These are phyloP conservation scores for Panellus pusillus DNA, from an alignment of 768 basidiomycete genomes.

Conservation along the genomic window DNA sequence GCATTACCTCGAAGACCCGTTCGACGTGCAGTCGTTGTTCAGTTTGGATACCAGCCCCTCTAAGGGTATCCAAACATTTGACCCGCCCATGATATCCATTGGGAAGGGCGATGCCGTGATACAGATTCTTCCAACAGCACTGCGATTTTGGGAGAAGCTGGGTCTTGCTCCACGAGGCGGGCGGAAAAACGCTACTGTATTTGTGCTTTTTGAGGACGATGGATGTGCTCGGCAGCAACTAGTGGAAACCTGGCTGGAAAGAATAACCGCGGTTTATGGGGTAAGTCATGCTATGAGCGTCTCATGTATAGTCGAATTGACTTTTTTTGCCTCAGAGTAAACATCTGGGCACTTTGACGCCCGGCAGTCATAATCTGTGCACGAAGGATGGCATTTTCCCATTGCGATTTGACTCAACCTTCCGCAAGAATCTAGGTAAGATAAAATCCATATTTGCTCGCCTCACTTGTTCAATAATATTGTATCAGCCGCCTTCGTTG, in stretches of 20 bases:
- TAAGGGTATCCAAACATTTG: constrained; percentile 32
- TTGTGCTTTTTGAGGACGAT: constrained; percentile 67
- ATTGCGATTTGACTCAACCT: constrained; percentile 61
- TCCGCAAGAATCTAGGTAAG: constrained; percentile 67
- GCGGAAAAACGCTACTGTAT: constrained; percentile 66
- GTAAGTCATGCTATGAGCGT: constrained; percentile 40
- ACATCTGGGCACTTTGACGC: constrained; percentile 56
- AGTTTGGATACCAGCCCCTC: constrained; percentile 22
- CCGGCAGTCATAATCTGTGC: constrained; percentile 50
- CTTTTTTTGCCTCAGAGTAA: constrained; percentile 50
- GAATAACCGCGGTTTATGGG: constrained; percentile 53
- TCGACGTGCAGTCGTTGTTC: constrained; percentile 48
- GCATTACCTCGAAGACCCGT: constrained; percentile 36
- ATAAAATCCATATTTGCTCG: neutral
- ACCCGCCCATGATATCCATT: constrained; percentile 61
- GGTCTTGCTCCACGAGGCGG: constrained; percentile 72
- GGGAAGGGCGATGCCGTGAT: constrained; percentile 69
- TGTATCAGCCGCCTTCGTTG: constrained; percentile 48
- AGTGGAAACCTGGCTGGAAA: constrained; percentile 61
- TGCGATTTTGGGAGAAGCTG: constrained; percentile 86
- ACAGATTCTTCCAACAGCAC: constrained; percentile 66
- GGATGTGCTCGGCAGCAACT: constrained; percentile 45
- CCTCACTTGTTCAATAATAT: neutral
- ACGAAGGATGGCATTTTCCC: constrained; percentile 58
- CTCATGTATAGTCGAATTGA: constrained; percentile 8